Conservation (phyloP, 2,329 filamentous ascomycete species). For the Colletotrichum orbiculare region DNA sequence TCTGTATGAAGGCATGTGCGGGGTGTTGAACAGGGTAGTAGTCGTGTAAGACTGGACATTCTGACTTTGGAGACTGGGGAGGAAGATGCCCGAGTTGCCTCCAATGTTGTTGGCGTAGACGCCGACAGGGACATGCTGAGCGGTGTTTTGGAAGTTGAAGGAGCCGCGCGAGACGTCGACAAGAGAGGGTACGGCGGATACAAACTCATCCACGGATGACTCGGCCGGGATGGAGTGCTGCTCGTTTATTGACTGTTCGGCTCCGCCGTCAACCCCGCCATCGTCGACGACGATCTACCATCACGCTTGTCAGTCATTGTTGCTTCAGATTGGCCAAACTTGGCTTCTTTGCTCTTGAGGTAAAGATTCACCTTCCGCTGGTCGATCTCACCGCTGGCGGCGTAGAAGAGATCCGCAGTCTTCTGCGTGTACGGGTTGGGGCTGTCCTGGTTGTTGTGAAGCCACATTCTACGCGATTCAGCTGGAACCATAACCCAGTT, state of each 20-base stretch:
- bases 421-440: constrained; percentile 23
- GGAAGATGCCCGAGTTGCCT: not conserved
- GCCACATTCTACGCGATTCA: constrained; percentile 27
- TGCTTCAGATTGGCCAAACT: not conserved
- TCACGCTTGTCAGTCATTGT: constrained; percentile 5
- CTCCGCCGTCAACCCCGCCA: constrained; percentile 26
- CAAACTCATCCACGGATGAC: not conserved
- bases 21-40: not conserved
- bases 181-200: not conserved
- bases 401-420: constrained; percentile 39
- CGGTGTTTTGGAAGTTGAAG: not conserved
- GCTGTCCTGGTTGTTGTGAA: constrained; percentile 34
- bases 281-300: constrained; percentile 31
- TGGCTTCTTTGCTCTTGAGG: constrained; percentile 28
- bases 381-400: constrained; percentile 37
- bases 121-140: not conserved
- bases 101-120: not conserved
- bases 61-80: not conserved
- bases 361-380: constrained; percentile 42
- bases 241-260: constrained; percentile 40
- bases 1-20: not conserved
- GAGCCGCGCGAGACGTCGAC: not conserved
- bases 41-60: not conserved
- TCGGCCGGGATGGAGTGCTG: constrained; percentile 28
- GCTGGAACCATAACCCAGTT: constrained; percentile 14